These are phyloP conservation scores for Crucibulum parvulum DNA, from an alignment of 1,284 basidiomycete species.

Conservation along the genomic window DNA sequence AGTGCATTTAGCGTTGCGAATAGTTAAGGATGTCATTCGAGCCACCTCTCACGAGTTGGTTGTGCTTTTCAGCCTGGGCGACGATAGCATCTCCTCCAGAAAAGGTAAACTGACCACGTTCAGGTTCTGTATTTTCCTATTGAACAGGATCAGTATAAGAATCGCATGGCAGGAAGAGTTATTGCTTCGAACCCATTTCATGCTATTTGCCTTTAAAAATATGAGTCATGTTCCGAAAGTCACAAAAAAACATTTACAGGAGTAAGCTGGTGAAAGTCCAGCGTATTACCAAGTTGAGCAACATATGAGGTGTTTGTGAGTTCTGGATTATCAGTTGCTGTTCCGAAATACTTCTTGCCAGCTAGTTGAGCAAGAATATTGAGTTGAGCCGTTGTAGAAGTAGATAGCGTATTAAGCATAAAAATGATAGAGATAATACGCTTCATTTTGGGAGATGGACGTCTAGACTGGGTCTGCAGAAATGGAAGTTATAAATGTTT, in stretches of 20 bases:
- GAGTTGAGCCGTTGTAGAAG: constrained; percentile 18
- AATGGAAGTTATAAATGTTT: too few species aligned
- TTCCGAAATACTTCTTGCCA: constrained; percentile 55
- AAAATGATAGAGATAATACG: too few species aligned
- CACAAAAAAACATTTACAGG: constrained; percentile 7
- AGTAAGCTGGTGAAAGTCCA: neutral
- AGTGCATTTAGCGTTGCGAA: neutral
- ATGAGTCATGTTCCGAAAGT: constrained; percentile 4
- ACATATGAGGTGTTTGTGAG: constrained; percentile 44
- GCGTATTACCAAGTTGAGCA: constrained; percentile 25
- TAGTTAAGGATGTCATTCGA: neutral
- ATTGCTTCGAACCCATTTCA: neutral
- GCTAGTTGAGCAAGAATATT: constrained; percentile 41
- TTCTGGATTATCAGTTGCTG: constrained; percentile 55
- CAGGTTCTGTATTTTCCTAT: constrained; percentile 48
- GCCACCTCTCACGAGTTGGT: constrained; percentile 45
- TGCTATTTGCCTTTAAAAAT: constrained; percentile 1
- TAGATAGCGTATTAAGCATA: too few species aligned
- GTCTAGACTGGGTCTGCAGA: too few species aligned
- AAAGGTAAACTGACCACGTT: constrained; percentile 55
- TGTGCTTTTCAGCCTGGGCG: constrained; percentile 48
- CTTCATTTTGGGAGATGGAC: too few species aligned
- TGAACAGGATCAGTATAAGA: too few species aligned
- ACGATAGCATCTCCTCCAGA: constrained; percentile 51
- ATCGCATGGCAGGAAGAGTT: too few species aligned